Conservation (phyloP, 768 basidiomycete genomes). For the Tylopilus plumbeoviolaceoides region DNA sequence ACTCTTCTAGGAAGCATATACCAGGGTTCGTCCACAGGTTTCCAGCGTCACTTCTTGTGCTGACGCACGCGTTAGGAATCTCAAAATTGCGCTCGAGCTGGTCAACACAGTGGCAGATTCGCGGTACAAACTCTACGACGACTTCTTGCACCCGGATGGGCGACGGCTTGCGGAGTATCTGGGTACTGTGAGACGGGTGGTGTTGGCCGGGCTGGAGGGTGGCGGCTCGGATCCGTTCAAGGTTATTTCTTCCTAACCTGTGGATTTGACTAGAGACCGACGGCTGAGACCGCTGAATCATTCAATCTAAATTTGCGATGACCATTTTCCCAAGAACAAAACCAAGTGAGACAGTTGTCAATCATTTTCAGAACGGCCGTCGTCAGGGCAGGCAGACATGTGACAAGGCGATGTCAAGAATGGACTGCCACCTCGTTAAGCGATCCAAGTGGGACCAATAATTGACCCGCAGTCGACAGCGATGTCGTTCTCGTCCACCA, state of each 20-base stretch:
- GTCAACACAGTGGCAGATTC: constrained; percentile 88
- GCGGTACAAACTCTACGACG: constrained; percentile 78
- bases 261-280: background rate
- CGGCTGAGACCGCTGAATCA: background rate
- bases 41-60: background rate
- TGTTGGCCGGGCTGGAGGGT: constrained; percentile 65
- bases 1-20: constrained; percentile 57
- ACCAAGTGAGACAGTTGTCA: background rate
- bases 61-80: constrained; percentile 47
- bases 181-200: constrained; percentile 63
- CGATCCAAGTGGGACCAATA: background rate
- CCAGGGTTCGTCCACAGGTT: constrained; percentile 53
- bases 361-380: background rate
- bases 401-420: background rate
- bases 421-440: background rate
- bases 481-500: constrained; percentile 17
- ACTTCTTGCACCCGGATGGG: constrained; percentile 64
- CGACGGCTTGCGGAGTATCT: constrained; percentile 70
- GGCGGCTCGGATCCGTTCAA: constrained; percentile 79
- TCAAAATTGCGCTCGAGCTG: constrained; percentile 70
- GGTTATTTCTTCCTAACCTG: constrained; percentile 29
- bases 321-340: background rate
- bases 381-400: background rate
- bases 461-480: background rate
- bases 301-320: background rate